These are phyloP conservation scores for Conticribra weissflogii DNA, from an alignment of 108 stramenopile genomes.

Conservation along the genomic window DNA sequence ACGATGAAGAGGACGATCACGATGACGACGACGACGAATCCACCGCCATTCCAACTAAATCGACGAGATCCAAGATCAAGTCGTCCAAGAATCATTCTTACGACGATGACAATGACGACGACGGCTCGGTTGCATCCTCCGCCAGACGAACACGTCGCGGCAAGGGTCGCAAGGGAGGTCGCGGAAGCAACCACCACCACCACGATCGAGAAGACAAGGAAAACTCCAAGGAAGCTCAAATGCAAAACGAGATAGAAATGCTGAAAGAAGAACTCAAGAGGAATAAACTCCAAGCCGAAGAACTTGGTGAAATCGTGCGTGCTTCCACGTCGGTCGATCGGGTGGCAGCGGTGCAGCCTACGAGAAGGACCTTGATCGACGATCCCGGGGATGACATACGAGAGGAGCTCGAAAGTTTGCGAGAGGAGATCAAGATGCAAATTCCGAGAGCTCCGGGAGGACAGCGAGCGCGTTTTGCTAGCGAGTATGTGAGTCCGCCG, in stretches of 20 bases:
- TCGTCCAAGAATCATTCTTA: background rate
- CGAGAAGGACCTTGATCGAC: background rate
- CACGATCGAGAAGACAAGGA: background rate
- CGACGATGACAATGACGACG: background rate
- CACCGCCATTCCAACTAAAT: conserved; percentile 6
- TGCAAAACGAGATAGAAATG: conserved; percentile 26
- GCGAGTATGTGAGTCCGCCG: background rate
- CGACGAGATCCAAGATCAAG: conserved; percentile 2
- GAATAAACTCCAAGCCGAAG: conserved; percentile 7
- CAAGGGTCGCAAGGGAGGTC: background rate
- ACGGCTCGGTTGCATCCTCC: conserved; percentile 1
- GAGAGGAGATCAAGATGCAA: background rate
- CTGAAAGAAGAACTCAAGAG: conserved; percentile 29
- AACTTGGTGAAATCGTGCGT: background rate
- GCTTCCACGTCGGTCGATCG: no score
- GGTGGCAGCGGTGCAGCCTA: no score
- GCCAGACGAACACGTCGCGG: conserved; percentile 7
- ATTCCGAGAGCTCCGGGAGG: background rate
- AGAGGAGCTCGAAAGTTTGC: background rate
- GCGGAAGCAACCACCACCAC: background rate
- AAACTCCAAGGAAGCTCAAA: conserved; percentile 11
- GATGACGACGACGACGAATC: conserved; percentile 15
- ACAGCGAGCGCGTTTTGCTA: background rate
- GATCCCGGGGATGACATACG: background rate
- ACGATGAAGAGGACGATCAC: background rate